These are phyloP conservation scores for Citrus trifoliata DNA, from an alignment of 345 rosid genomes.

Conservation along the genomic window DNA sequence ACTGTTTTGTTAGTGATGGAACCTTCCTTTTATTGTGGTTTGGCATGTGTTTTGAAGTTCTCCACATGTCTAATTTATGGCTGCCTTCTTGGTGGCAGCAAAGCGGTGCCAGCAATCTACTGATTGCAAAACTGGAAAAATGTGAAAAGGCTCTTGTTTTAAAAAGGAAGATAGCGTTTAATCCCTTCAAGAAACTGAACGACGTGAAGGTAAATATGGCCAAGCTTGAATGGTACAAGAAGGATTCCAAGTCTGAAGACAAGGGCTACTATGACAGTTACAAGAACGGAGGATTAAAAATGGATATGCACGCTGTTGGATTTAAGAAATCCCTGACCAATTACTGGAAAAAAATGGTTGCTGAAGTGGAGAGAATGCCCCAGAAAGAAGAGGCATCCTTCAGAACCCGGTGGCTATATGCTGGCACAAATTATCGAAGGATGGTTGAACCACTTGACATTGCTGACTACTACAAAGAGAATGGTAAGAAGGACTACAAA, in stretches of 20 bases:
- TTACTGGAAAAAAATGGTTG: slow-evolving; percentile 52
- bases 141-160: slow-evolving; percentile 11
- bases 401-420: slow-evolving; percentile 32
- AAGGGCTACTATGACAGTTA: slow-evolving; percentile 63
- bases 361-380: slow-evolving; percentile 49
- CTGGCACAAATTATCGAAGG: slow-evolving; percentile 55
- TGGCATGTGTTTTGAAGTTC: background rate
- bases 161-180: slow-evolving; percentile 17
- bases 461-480: slow-evolving; percentile 47
- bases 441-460: slow-evolving; percentile 80
- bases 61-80: background rate
- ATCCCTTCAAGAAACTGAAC: slow-evolving; percentile 34
- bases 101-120: background rate
- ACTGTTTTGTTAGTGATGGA: background rate
- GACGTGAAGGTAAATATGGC: slow-evolving; percentile 40
- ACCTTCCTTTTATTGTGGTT: background rate
- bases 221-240: slow-evolving; percentile 62
- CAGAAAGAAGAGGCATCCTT: slow-evolving; percentile 32
- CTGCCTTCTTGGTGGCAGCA: slow-evolving; percentile 11
- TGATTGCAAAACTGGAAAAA: slow-evolving; percentile 23
- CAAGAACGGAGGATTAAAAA: slow-evolving; percentile 10
- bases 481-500: slow-evolving; percentile 26
- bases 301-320: background rate
- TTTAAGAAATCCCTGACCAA: slow-evolving; percentile 24
- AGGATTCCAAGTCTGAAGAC: slow-evolving; percentile 17